phyloP scores from a whole-genome alignment of 2,329 filamentous ascomycete species.

The Xylaria sp. region DNA sequence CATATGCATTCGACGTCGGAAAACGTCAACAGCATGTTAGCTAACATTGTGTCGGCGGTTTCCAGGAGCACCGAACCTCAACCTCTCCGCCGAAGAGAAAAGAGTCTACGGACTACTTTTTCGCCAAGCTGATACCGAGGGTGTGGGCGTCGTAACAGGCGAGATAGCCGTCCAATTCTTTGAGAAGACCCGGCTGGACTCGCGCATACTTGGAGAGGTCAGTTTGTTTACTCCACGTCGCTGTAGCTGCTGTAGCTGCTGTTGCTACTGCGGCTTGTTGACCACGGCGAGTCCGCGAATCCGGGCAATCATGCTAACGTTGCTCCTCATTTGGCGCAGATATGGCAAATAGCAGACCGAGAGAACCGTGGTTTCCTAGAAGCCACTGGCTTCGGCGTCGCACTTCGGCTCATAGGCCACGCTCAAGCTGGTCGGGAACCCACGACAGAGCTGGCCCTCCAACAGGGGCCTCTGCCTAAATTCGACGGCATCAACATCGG shows the following conservation, averaged over 20 bases:
- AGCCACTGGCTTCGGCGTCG: slow-evolving; percentile 91
- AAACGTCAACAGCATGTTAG: slow-evolving; percentile 27
- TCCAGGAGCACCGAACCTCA: slow-evolving; percentile 74
- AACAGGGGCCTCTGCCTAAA: slow-evolving; percentile 87
- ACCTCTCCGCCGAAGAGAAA: slow-evolving; percentile 92
- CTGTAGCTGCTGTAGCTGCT: neutral
- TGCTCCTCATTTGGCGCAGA: slow-evolving; percentile 63
- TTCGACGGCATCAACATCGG: slow-evolving; percentile 79
- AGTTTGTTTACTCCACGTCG: slow-evolving; percentile 48
- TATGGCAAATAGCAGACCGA: slow-evolving; percentile 98
- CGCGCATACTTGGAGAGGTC: slow-evolving; percentile 88
- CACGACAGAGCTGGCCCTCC: slow-evolving; percentile 81
- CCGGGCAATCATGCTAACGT: slow-evolving; percentile 45
- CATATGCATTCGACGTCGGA: slow-evolving; percentile 2
- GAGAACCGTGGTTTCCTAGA: slow-evolving; percentile 96
- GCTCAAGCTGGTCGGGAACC: slow-evolving; percentile 89
- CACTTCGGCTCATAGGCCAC: slow-evolving; percentile 93
- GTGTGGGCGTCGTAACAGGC: slow-evolving; percentile 92
- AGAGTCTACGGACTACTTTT: slow-evolving; percentile 93
- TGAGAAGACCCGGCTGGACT: slow-evolving; percentile 90
- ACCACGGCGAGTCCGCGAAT: neutral
- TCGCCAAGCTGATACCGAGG: slow-evolving; percentile 89
- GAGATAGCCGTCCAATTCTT: slow-evolving; percentile 98
- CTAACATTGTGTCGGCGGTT: slow-evolving; percentile 40
- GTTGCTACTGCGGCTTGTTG: neutral